Conservation (phyloP, 148 eudicot genomes). For the Oxyria digyna region DNA sequence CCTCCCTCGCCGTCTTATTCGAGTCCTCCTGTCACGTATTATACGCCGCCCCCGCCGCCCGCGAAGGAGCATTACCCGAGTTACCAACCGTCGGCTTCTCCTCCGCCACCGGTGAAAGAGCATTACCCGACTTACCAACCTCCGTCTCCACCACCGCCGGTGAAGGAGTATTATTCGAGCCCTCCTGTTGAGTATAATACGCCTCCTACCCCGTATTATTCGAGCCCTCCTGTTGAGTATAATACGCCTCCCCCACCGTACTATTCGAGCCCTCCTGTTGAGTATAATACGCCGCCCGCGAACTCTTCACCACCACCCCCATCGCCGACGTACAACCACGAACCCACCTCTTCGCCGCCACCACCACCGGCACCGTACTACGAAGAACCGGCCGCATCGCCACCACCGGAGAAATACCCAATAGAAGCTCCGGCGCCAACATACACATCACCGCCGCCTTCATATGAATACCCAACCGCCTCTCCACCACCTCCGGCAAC, state of each 20-base stretch:
- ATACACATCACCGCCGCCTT: neutral
- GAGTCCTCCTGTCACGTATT: neutral
- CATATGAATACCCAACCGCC: neutral
- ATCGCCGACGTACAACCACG: neutral
- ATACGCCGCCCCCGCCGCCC: conserved; percentile 26
- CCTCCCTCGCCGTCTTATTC: conserved; percentile 22
- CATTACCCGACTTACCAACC: neutral
- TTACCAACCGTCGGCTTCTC: conserved; percentile 10
- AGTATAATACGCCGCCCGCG: conserved; percentile 13
- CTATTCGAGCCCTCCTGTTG: too few species aligned
- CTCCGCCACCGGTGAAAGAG: conserved; percentile 14
- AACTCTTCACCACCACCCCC: conserved; percentile 9
- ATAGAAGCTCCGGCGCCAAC: neutral
- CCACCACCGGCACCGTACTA: neutral
- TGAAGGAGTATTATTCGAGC: neutral
- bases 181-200: too few species aligned
- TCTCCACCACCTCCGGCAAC: conserved; percentile 1
- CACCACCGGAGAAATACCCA: too few species aligned
- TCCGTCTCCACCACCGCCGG: conserved; percentile 8
- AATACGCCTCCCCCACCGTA: conserved; percentile 15
- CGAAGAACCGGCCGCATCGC: neutral
- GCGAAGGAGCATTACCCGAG: neutral
- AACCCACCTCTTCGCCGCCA: neutral
- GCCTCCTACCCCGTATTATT: conserved; percentile 11
- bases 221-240: too few species aligned